These are phyloP conservation scores for Ogataea angusta DNA, from an alignment of 805 yeast species.

Conservation along the genomic window DNA sequence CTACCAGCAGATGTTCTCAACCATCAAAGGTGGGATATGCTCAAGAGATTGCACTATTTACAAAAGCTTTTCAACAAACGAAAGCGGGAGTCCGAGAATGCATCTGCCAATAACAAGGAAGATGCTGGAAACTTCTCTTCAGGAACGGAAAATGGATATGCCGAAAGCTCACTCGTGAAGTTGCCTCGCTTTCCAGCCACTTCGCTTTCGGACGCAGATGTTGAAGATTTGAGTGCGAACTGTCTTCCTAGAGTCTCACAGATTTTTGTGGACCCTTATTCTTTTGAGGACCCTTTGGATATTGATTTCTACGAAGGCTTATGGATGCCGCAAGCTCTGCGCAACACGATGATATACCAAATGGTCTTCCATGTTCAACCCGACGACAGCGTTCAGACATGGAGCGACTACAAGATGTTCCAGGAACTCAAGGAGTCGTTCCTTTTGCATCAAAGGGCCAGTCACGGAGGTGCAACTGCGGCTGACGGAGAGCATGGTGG, in stretches of 20 bases:
- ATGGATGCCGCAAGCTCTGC: constrained; percentile 79
- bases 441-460: constrained; percentile 22
- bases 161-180: constrained; percentile 33
- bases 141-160: constrained; percentile 8
- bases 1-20: constrained; percentile 37
- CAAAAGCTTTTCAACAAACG: constrained; percentile 59
- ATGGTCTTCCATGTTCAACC: constrained; percentile 93
- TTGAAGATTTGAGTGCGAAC: constrained; percentile 37
- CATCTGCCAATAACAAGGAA: neutral
- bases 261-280: constrained; percentile 77
- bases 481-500: neutral
- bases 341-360: constrained; percentile 79
- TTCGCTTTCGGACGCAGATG: constrained; percentile 41
- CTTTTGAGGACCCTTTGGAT: constrained; percentile 81
- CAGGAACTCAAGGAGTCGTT: constrained; percentile 61
- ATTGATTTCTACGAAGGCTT: constrained; percentile 80
- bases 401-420: constrained; percentile 84
- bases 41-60: constrained; percentile 67
- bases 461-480: constrained; percentile 10
- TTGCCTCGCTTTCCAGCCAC: constrained; percentile 27
- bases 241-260: constrained; percentile 34
- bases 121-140: constrained; percentile 10
- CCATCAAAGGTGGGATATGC: constrained; percentile 63
- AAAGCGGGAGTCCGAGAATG: constrained; percentile 6
- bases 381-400: constrained; percentile 81